Base-by-base conservation (phyloP, 768 basidiomycete genomes). In the Kwoniella europaea region DNA sequence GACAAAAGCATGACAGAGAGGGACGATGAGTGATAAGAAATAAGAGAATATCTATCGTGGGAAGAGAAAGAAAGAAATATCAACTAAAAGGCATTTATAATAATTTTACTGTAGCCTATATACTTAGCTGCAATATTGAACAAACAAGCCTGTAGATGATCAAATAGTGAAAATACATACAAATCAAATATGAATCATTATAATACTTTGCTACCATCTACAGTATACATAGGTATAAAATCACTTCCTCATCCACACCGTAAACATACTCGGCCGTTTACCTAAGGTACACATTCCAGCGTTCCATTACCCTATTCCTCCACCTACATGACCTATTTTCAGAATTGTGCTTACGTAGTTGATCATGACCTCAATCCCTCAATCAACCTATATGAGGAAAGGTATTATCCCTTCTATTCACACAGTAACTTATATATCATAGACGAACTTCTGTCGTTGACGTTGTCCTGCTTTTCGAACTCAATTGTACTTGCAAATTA, bases 31-130 rank as follows among this genome's bases (percentile, higher is more conserved):
- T 13, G 46, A 18, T 50, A 18, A 27, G 57, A 24, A 35, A 58
- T 2, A 44, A 46, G 16, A n/a, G 15, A 20, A n/a, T 20, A 22
- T 16, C 16, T 7, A 27, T n/a, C 6, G 24, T 13, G 12, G 57
- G 24, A 20, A 27, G 42, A 44, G 20, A 27, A 18, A 9, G 59
- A 41, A 59, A 59, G 35, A 41, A 13, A 59, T 13, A 56, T 56
- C 55, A 29, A 4, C 24, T 22, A 27, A 59, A 61, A 61, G 59
- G 59, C 59, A 61, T 27, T 61, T 61, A 61, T 61, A 61, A 61
- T 61, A 61, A 3, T 42, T 12, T 16, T 20, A 55, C 15, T 55
- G n/a, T 24, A n/a, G n/a, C 54, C 20, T 55, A 52, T 52, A 52
- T 52, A 52, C 20, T 9, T 52, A 52, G 20, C 20, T 16, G 1